Conservation (phyloP, 176 grass and related monocot genomes). For the Carex scoparia region DNA sequence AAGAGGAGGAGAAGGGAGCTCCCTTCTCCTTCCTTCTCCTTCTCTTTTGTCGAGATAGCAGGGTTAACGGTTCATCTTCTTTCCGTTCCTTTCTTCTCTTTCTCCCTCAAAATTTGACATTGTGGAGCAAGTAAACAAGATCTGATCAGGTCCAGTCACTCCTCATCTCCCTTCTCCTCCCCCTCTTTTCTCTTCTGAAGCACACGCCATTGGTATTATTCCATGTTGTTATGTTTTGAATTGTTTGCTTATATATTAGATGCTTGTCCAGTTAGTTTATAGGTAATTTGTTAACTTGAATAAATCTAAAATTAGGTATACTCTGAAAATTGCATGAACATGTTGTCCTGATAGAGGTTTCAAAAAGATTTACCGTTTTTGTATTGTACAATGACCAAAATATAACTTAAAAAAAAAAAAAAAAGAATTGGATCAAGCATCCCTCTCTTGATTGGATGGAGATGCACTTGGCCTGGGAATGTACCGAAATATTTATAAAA, state of each 20-base stretch:
- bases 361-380: neutral
- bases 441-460: slow-evolving; percentile 43
- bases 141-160: too few relatives aligned
- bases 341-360: neutral
- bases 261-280: neutral
- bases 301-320: neutral
- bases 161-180: too few relatives aligned
- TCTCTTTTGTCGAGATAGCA: too few relatives aligned
- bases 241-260: neutral
- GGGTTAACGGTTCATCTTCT: too few relatives aligned
- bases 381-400: slow-evolving; percentile 7
- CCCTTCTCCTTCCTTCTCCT: too few relatives aligned
- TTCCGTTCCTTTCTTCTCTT: too few relatives aligned
- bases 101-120: too few relatives aligned
- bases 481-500: neutral
- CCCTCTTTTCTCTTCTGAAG: too few relatives aligned
- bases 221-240: neutral
- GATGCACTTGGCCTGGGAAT: neutral
- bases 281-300: neutral
- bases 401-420: neutral
- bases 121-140: too few relatives aligned
- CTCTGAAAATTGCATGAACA: neutral
- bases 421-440: slow-evolving; percentile 48
- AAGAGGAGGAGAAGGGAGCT: too few relatives aligned
- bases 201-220: neutral